Percentiles rank a stretch among this genome's conserved stretches.
phyloP scores from a whole-genome alignment of 192 early-diverging fungal species.

The Backusella mclennaniae region DNA sequence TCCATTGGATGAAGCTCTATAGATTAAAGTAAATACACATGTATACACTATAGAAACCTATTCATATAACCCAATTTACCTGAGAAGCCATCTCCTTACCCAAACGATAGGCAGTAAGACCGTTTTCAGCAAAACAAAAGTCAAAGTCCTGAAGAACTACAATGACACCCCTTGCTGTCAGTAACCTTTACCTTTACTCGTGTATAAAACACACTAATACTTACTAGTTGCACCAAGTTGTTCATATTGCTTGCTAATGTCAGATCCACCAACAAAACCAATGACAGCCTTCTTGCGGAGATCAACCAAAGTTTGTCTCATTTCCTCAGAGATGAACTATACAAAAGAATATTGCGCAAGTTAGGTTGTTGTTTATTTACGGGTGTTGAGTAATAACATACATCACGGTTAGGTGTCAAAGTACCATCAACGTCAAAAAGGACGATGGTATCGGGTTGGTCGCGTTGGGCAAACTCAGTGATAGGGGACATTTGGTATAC shows the following conservation, averaged over 20 bases:
- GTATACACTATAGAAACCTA: background rate
- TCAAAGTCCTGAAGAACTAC: constrained; percentile 86
- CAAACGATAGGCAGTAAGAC: constrained; percentile 87
- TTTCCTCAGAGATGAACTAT: constrained; percentile 75
- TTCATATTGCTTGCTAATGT: constrained; percentile 92
- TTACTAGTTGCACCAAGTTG: constrained; percentile 86
- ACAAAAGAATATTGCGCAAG: background rate
- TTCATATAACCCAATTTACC: constrained; percentile 33
- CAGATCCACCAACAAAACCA: constrained; percentile 97
- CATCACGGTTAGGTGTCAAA: constrained; percentile 90
- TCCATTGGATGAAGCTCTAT: constrained; percentile 87
- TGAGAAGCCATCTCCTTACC: constrained; percentile 70
- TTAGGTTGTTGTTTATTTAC: background rate
- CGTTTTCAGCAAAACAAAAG: constrained; percentile 97
- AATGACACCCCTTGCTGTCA: background rate
- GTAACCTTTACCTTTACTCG: background rate
- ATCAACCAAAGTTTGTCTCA: constrained; percentile 70
- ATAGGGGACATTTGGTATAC: constrained; percentile 19
- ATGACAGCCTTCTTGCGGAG: constrained; percentile 89
- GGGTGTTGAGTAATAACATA: constrained; percentile 36
- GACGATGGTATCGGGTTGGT: constrained; percentile 77
- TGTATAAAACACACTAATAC: background rate
- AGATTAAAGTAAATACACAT: constrained; percentile 5
- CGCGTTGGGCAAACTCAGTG: constrained; percentile 51
- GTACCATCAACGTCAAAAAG: constrained; percentile 99